Evolutionary conservation across 106 monocot species (phyloP), one percentile per base, ranked within the genome.

Genomic region (Iris macrosiphon): DNA sequence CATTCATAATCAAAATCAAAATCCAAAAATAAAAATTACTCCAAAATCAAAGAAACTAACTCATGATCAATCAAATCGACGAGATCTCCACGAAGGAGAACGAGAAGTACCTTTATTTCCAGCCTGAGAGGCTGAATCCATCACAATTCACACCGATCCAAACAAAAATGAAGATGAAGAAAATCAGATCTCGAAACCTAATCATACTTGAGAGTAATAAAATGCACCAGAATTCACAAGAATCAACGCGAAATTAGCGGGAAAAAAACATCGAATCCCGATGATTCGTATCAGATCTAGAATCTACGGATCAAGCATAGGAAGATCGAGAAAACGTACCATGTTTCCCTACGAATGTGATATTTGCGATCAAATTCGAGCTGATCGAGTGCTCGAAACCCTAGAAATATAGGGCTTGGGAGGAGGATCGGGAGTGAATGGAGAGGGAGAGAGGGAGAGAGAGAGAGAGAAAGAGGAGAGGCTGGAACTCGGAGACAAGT

Each of bases 81-180:
- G n/a, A n/a, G n/a, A n/a, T n/a, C n/a, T n/a, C n/a, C n/a, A n/a
- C n/a, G n/a, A n/a, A n/a, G n/a, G n/a, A n/a, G 5, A 43, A 10
- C n/a, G 24, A 30, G 8, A 13, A 30, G 29, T 74, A 86, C 85
- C 85, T 86, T 86, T 45, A 86, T 86, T 67, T 86, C 85, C 22
- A 86, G 69, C 74, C 85, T 73, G 63, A 86, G 85, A 65, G 85
- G 85, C 85, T 86, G 80, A 55, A 25, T 13, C 43, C 42, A 23
- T 59, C 47, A n/a, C 30, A 25, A 54, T 26, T 28, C 4, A 22
- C 34, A 46, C 20, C 39, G 52, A 67, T 53, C 16, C 26, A 63
- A 20, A 55, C 54, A 25, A 48, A 62, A 25, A 38, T 44, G 68
- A 56, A 50, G 26, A 42, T 35, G 4, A 35, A 35, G 34, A n/a